Evolutionary conservation across 2,329 filamentous ascomycete genomes (phyloP).

Genomic region (Pseudogymnoascus verrucosus): DNA sequence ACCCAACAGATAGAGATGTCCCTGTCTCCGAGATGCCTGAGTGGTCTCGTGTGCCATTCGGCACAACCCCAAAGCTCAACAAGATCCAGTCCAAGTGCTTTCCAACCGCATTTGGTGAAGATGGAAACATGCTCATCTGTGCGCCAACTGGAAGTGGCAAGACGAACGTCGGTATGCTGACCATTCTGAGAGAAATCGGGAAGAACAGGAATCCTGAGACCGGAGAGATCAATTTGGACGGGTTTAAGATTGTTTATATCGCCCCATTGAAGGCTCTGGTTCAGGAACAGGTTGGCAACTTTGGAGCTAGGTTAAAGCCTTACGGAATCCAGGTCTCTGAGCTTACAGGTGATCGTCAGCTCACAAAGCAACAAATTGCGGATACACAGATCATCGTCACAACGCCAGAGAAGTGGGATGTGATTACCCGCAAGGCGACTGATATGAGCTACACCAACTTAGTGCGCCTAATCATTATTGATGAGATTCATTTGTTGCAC

Average conservation of each 20-base stretch:
- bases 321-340: constrained; percentile 94
- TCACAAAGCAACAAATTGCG: constrained; percentile 96
- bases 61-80: constrained; percentile 78
- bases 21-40: constrained; percentile 84
- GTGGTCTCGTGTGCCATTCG: constrained; percentile 84
- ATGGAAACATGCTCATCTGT: constrained; percentile 96
- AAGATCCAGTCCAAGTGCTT: constrained; percentile 93
- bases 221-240: constrained; percentile 89
- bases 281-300: constrained; percentile 96
- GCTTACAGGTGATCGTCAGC: constrained; percentile 91
- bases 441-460: constrained; percentile 95
- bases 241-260: constrained; percentile 98
- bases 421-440: constrained; percentile 95
- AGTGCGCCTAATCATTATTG: constrained; percentile 92
- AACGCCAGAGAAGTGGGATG: constrained; percentile 98
- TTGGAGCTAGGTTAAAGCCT: constrained; percentile 80
- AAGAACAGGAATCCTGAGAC: constrained; percentile 85
- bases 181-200: constrained; percentile 91
- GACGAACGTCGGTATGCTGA: constrained; percentile 96
- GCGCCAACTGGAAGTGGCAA: constrained; percentile 96
- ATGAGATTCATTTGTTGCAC: constrained; percentile 95
- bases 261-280: constrained; percentile 92
- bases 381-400: constrained; percentile 98
- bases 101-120: constrained; percentile 81
- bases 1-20: constrained; percentile 71